These are phyloP conservation scores for Fusarium hostae DNA, from an alignment of 2,329 filamentous ascomycete species.

Conservation along the genomic window DNA sequence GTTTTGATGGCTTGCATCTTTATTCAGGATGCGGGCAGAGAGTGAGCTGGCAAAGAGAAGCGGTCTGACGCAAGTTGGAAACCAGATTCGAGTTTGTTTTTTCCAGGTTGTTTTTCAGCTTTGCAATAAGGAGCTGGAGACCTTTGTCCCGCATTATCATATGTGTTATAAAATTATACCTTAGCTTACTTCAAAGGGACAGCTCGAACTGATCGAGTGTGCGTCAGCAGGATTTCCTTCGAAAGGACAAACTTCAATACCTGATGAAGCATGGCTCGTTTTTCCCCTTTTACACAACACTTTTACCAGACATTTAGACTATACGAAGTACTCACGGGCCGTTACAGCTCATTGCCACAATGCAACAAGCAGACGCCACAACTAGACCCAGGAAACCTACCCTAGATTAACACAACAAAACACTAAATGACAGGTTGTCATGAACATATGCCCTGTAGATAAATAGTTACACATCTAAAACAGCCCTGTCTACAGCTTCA, in stretches of 20 bases:
- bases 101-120: not conserved
- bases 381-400: conserved; percentile 7
- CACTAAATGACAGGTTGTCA: not conserved
- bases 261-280: not conserved
- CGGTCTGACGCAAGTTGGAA: conserved; percentile 7
- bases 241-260: not conserved
- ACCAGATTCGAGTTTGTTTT: not conserved
- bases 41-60: not conserved
- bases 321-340: not conserved
- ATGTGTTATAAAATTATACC: not conserved
- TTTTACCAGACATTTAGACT: not conserved
- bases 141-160: not conserved
- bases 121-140: not conserved
- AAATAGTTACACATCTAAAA: not conserved
- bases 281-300: not conserved
- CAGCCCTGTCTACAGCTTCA: conserved; percentile 17
- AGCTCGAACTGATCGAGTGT: not conserved
- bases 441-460: not conserved
- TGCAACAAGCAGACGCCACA: conserved; percentile 13
- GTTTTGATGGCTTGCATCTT: conserved; percentile 2
- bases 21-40: not conserved
- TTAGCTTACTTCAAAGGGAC: not conserved
- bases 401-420: not conserved
- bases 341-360: conserved; percentile 18
- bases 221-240: not conserved